Evolutionary conservation across 805 yeast genomes (phyloP).

Genomic region (Saccharomycopsis lassenensis): DNA sequence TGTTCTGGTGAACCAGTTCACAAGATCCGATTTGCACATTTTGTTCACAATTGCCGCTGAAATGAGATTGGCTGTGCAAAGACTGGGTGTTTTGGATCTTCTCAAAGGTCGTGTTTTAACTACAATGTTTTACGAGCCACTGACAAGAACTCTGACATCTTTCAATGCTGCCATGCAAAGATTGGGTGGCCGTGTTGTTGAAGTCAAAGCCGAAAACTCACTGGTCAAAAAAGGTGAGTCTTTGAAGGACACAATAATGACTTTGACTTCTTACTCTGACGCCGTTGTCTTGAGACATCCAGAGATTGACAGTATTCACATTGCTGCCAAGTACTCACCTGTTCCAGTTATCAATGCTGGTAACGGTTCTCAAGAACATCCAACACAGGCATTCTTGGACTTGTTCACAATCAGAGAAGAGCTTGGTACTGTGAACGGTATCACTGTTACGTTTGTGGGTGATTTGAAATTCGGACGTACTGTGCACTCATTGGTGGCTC

Average conservation of each 20-base stretch:
- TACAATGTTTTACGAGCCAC: constrained; percentile 96
- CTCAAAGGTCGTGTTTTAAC: constrained; percentile 85
- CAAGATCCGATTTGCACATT: constrained; percentile 82
- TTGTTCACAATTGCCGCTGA: constrained; percentile 96
- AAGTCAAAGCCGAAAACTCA: constrained; percentile 77
- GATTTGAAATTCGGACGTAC: constrained; percentile 98
- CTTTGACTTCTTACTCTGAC: constrained; percentile 91
- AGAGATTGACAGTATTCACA: constrained; percentile 77
- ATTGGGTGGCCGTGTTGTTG: constrained; percentile 93
- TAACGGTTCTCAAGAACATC: constrained; percentile 96
- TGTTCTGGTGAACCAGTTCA: constrained; percentile 77
- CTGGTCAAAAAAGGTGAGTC: constrained; percentile 98
- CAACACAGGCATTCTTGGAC: constrained; percentile 96
- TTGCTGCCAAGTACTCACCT: constrained; percentile 93
- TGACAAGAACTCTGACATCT: constrained; percentile 92
- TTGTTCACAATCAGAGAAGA: constrained; percentile 98
- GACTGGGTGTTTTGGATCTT: constrained; percentile 87
- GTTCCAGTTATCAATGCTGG: constrained; percentile 98
- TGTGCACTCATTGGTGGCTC: constrained; percentile 88
- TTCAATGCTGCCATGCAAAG: constrained; percentile 99
- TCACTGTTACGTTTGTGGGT: constrained; percentile 97
- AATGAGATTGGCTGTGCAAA: constrained; percentile 92
- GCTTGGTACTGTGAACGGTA: constrained; percentile 95
- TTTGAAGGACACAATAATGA: constrained; percentile 89
- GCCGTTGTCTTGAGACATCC: constrained; percentile 98